Conservation (phyloP, 164 flowering plant genomes). For the Dillenia suffruticosa region DNA sequence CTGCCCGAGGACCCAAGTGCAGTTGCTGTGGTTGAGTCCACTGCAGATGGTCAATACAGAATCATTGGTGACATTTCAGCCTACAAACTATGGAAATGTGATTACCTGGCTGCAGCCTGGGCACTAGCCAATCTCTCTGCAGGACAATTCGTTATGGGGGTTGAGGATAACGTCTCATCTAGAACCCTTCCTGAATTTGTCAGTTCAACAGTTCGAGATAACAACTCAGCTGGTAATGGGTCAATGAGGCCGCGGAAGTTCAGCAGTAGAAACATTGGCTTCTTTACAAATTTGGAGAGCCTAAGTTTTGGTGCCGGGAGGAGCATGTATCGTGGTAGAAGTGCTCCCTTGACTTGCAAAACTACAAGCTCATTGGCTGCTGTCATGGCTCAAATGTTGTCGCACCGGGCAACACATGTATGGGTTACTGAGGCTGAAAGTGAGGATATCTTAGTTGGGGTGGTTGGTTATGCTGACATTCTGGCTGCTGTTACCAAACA, state of each 20-base stretch:
- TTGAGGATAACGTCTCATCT: constrained; percentile 52
- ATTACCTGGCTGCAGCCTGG: constrained; percentile 90
- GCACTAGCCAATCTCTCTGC: constrained; percentile 90
- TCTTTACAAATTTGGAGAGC: constrained; percentile 44
- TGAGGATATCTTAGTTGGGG: constrained; percentile 77
- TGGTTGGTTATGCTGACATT: constrained; percentile 80
- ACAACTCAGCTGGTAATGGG: constrained; percentile 15
- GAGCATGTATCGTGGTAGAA: constrained; percentile 89
- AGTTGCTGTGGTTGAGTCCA: constrained; percentile 70
- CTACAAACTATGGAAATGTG: constrained; percentile 82
- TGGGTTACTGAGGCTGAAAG: constrained; percentile 85
- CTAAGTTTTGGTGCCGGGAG: constrained; percentile 38
- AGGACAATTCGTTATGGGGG: constrained; percentile 97
- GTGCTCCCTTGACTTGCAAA: constrained; percentile 84
- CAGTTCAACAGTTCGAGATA: constrained; percentile 19
- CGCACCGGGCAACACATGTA: constrained; percentile 88
- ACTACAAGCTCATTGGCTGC: constrained; percentile 84
- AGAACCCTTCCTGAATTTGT: constrained; percentile 33
- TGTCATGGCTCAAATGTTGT: constrained; percentile 97
- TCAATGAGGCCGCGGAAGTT: constrained; percentile 44
- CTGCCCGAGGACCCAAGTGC: constrained; percentile 69
- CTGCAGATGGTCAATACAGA: constrained; percentile 42
- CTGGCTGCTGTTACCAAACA: constrained; percentile 64
- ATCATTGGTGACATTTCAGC: constrained; percentile 95
- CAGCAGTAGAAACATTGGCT: constrained; percentile 82